Evolutionary conservation across 306 rosid genomes (phyloP).

Genomic region (Fragaria iinumae): DNA sequence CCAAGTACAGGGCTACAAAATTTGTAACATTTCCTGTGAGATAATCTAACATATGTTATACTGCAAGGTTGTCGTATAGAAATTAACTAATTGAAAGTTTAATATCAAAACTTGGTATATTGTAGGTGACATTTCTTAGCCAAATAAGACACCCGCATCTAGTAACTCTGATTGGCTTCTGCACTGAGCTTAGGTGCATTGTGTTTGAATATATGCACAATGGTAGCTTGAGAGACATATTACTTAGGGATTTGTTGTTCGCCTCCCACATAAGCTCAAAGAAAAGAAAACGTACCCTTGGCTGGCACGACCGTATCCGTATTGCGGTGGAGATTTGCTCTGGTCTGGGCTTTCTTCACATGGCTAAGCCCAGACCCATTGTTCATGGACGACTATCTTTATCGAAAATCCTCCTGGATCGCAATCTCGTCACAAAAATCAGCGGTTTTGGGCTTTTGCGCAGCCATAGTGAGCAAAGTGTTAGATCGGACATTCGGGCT

Average conservation of each 20-base stretch:
- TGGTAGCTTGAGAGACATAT: conserved; percentile 64
- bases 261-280: conserved; percentile 32
- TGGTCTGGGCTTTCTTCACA: conserved; percentile 66
- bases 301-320: conserved; percentile 72
- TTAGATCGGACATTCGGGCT: conserved; percentile 43
- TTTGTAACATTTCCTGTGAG: background rate
- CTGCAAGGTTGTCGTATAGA: background rate
- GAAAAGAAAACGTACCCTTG: conserved; percentile 47
- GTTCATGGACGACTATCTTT: conserved; percentile 50
- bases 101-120: background rate
- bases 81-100: background rate
- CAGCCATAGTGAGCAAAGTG: conserved; percentile 20
- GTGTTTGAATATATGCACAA: conserved; percentile 76
- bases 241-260: conserved; percentile 39
- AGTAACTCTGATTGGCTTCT: conserved; percentile 65
- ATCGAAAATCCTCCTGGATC: conserved; percentile 65
- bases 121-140: conserved; percentile 60
- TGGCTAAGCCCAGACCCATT: conserved; percentile 36
- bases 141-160: conserved; percentile 69
- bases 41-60: background rate
- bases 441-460: conserved; percentile 44
- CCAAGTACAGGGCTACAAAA: background rate
- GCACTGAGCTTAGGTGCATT: conserved; percentile 60
- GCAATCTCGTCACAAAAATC: conserved; percentile 65
- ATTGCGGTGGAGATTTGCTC: conserved; percentile 58